phyloP scores from a whole-genome alignment of 768 basidiomycete species.

The Suillus bovinus region DNA sequence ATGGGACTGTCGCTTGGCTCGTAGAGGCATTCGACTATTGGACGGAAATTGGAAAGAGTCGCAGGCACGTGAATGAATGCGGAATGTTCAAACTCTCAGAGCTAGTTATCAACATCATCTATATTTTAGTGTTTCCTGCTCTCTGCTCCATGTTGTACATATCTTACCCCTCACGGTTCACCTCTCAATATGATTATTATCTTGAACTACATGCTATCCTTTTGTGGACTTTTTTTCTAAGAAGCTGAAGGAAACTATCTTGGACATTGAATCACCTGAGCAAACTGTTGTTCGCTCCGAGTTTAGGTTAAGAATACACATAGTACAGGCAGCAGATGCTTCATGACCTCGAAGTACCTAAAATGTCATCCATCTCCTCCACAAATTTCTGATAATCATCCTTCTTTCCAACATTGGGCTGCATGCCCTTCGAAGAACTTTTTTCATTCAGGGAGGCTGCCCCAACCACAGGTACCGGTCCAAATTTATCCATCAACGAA shows the following conservation, averaged over 20 bases:
- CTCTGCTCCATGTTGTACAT: not conserved
- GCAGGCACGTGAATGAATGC: slow-evolving; percentile 15
- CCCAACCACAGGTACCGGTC: slow-evolving; percentile 34
- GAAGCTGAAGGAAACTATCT: not conserved
- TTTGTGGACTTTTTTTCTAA: not conserved
- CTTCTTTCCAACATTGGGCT: slow-evolving; percentile 41
- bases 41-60: slow-evolving; percentile 72
- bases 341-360: slow-evolving; percentile 34
- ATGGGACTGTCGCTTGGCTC: slow-evolving; percentile 64
- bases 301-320: not conserved
- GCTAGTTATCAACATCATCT: not conserved
- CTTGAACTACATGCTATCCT: not conserved
- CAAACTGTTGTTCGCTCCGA: not conserved
- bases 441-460: slow-evolving; percentile 18
- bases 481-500: slow-evolving; percentile 61
- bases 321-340: not conserved
- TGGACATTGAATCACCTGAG: not conserved
- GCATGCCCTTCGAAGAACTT: slow-evolving; percentile 19
- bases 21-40: slow-evolving; percentile 60
- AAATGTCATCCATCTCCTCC: slow-evolving; percentile 72
- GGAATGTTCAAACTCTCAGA: not conserved
- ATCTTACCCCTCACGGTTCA: not conserved
- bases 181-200: not conserved
- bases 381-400: slow-evolving; percentile 79
- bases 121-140: not conserved